Evolutionary conservation across 768 basidiomycete species (phyloP).

Genomic region (Paxillus rubicundulus): DNA sequence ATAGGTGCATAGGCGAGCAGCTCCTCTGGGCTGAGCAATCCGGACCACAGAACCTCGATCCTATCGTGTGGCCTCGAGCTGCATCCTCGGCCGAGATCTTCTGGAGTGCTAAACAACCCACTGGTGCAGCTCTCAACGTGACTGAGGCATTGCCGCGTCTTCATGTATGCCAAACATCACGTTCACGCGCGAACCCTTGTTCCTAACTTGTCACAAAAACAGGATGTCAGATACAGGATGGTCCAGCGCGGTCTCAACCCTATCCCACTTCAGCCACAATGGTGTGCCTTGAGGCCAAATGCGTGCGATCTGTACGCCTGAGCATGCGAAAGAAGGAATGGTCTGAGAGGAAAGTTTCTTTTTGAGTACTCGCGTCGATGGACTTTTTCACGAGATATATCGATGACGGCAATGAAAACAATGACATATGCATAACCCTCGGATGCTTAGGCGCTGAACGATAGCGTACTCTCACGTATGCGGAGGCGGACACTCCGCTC

Average conservation of each 20-base stretch:
- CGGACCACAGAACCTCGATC: slow-evolving; percentile 41
- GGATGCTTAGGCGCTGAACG: slow-evolving; percentile 69
- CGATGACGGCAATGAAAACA: background rate
- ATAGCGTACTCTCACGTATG: slow-evolving; percentile 78
- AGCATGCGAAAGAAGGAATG: background rate
- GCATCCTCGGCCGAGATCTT: slow-evolving; percentile 51
- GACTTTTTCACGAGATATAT: background rate
- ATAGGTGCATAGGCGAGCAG: slow-evolving; percentile 29
- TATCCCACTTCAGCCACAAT: slow-evolving; percentile 53
- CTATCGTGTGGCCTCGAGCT: slow-evolving; percentile 47
- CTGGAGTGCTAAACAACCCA: slow-evolving; percentile 45
- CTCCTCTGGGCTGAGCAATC: slow-evolving; percentile 49
- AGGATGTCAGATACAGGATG: slow-evolving; percentile 47
- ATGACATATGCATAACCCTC: background rate
- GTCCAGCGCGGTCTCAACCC: slow-evolving; percentile 47
- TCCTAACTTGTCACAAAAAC: background rate
- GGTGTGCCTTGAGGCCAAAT: slow-evolving; percentile 52
- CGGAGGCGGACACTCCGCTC: slow-evolving; percentile 80
- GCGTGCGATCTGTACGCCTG: slow-evolving; percentile 38
- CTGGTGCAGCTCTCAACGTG: slow-evolving; percentile 33
- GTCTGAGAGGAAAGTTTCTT: background rate
- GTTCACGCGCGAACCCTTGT: background rate
- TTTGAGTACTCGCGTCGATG: background rate
- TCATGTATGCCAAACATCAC: slow-evolving; percentile 28
- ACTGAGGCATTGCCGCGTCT: slow-evolving; percentile 47